Conservation (phyloP, 345 rosid species). For the Theobroma cacao region DNA sequence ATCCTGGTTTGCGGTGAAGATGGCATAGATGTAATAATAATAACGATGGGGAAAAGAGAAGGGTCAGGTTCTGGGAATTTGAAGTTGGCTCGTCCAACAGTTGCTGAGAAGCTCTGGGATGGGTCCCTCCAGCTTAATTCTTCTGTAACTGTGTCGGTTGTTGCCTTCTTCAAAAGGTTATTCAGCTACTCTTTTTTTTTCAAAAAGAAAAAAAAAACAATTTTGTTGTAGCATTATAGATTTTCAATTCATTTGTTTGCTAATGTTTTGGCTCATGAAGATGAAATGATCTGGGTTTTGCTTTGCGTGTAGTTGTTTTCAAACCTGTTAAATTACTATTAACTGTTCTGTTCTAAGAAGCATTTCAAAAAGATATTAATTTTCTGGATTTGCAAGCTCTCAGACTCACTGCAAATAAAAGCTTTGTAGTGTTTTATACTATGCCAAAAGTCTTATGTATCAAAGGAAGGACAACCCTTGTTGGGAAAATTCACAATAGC, state of each 20-base stretch:
- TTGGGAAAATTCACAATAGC: no score
- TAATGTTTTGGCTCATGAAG: background rate
- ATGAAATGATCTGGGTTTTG: background rate
- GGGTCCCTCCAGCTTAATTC: conserved; percentile 34
- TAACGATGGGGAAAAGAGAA: background rate
- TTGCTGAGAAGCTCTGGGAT: conserved; percentile 32
- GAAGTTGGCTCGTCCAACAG: conserved; percentile 7
- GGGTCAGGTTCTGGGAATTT: conserved; percentile 5
- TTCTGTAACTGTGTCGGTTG: conserved; percentile 25
- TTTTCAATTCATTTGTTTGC: conserved; percentile 4
- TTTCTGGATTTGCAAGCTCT: background rate
- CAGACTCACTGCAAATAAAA: background rate
- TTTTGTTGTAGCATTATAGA: background rate
- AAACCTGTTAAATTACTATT: background rate
- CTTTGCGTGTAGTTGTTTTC: background rate
- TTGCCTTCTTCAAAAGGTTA: conserved; percentile 41
- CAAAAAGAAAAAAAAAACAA: no score
- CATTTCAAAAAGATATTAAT: background rate
- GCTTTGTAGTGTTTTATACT: background rate
- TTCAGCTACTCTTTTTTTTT: conserved; percentile 3
- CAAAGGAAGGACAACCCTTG: background rate
- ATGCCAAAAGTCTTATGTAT: background rate
- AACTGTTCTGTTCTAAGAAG: background rate
- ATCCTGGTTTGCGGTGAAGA: background rate
- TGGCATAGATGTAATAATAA: background rate